These are phyloP conservation scores for Chaetomium tenue DNA, from an alignment of 495 filamentous ascomycete genomes.

Conservation along the genomic window DNA sequence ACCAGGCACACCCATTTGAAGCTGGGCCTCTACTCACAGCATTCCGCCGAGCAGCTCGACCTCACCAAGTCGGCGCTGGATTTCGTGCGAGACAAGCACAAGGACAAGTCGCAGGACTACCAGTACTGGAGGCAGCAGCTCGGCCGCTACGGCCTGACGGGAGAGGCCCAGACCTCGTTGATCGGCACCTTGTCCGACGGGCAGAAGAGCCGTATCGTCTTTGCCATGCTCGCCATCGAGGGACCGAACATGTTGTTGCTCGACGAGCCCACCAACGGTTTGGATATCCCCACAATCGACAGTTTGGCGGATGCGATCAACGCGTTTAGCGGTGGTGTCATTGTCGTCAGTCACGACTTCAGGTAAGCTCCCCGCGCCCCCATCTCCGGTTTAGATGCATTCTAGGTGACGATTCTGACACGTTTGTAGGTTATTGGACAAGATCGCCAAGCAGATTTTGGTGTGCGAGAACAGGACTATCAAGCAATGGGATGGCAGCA, in stretches of 20 bases:
- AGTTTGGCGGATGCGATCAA: slow-evolving; percentile 97
- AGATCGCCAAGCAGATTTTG: slow-evolving; percentile 99
- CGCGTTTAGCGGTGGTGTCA: slow-evolving; percentile 91
- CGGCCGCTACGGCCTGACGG: slow-evolving; percentile 85
- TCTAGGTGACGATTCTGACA: slow-evolving; percentile 23
- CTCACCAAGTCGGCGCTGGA: slow-evolving; percentile 96
- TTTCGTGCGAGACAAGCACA: slow-evolving; percentile 95
- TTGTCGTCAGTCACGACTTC: slow-evolving; percentile 98
- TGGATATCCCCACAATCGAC: slow-evolving; percentile 99
- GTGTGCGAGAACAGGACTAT: slow-evolving; percentile 97
- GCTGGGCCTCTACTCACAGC: slow-evolving; percentile 95
- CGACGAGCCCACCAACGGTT: slow-evolving; percentile 98
- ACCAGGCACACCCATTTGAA: slow-evolving; percentile 95
- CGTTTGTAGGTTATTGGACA: slow-evolving; percentile 77
- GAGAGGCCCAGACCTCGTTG: slow-evolving; percentile 90
- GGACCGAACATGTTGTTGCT: slow-evolving; percentile 95
- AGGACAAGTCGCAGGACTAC: slow-evolving; percentile 86
- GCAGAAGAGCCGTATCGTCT: slow-evolving; percentile 96
- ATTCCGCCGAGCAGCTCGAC: slow-evolving; percentile 97
- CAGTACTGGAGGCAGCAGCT: slow-evolving; percentile 99
- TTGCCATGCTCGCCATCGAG: slow-evolving; percentile 94
- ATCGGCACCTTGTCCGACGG: slow-evolving; percentile 98
- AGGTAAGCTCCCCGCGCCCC: slow-evolving; percentile 56
- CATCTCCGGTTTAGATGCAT: background rate
- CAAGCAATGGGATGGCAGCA: slow-evolving; percentile 80